Conservation (phyloP, 1,139 yeast species). For the Nakaseomyces delphensis region DNA sequence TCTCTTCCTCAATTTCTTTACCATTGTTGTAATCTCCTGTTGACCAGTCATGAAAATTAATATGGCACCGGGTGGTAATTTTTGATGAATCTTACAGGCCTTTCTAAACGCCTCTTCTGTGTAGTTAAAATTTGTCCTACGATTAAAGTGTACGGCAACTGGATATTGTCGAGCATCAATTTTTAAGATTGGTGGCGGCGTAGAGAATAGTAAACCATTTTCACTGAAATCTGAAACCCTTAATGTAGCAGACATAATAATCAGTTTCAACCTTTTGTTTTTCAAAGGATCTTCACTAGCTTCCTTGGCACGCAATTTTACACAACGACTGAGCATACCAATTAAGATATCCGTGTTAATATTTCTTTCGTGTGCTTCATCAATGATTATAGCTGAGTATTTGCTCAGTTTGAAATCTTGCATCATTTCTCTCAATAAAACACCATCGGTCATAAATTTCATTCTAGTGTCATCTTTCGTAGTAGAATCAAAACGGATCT, state of each 20-base stretch:
- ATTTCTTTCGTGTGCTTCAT: conserved; percentile 97
- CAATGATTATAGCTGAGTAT: conserved; percentile 81
- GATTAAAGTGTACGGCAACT: conserved; percentile 83
- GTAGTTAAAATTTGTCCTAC: conserved; percentile 68
- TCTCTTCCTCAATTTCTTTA: conserved; percentile 55
- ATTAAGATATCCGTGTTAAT: conserved; percentile 91
- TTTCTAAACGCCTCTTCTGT: conserved; percentile 81
- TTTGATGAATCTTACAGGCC: conserved; percentile 75
- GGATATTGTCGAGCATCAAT: conserved; percentile 96
- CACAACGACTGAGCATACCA: conserved; percentile 88
- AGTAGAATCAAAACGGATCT: conserved; percentile 80
- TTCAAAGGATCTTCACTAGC: conserved; percentile 40
- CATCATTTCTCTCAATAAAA: conserved; percentile 84
- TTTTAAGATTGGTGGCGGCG: conserved; percentile 80
- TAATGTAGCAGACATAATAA: conserved; percentile 92
- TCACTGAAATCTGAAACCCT: conserved; percentile 90
- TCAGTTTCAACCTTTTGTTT: conserved; percentile 53
- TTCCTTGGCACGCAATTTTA: conserved; percentile 59
- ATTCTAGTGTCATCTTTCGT: conserved; percentile 64
- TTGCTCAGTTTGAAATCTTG: conserved; percentile 68
- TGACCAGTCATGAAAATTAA: conserved; percentile 90
- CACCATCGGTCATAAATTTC: conserved; percentile 99
- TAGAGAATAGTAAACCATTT: conserved; percentile 57
- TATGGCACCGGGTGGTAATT: conserved; percentile 90
- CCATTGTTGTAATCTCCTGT: conserved; percentile 74